These are phyloP conservation scores for Acephala macrosclerotiorum DNA, from an alignment of 2,329 filamentous ascomycete species.

Conservation along the genomic window DNA sequence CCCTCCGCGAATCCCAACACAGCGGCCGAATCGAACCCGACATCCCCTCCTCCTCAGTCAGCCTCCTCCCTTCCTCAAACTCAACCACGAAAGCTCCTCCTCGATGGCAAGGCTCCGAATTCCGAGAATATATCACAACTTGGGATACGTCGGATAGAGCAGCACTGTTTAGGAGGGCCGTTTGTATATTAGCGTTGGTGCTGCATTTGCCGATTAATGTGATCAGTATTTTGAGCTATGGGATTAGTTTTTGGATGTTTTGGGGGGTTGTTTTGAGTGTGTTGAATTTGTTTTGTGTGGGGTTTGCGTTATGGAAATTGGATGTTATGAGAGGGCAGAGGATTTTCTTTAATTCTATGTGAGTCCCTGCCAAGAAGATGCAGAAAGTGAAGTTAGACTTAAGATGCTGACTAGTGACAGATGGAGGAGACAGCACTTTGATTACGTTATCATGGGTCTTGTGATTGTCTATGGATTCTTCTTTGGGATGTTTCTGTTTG, in stretches of 20 bases:
- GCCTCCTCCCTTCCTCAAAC: neutral
- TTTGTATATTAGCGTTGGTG: slow-evolving; percentile 18
- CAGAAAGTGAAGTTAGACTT: neutral
- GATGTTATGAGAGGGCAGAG: slow-evolving; percentile 27
- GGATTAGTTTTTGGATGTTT: slow-evolving; percentile 17
- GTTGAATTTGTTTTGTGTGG: slow-evolving; percentile 23
- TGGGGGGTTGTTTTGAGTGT: slow-evolving; percentile 18
- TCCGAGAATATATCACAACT: slow-evolving; percentile 16
- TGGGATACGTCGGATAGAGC: slow-evolving; percentile 12
- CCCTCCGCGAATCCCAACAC: slow-evolving; percentile 16
- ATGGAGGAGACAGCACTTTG: slow-evolving; percentile 20
- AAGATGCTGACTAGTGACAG: neutral
- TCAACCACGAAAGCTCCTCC: neutral
- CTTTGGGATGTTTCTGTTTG: slow-evolving; percentile 7
- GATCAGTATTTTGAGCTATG: slow-evolving; percentile 23
- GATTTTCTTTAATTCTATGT: slow-evolving; percentile 18
- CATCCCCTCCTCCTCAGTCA: slow-evolving; percentile 10
- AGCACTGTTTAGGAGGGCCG: slow-evolving; percentile 4
- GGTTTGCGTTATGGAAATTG: slow-evolving; percentile 20
- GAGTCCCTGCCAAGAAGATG: neutral
- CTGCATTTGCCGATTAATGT: slow-evolving; percentile 27
- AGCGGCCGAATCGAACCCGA: slow-evolving; percentile 23
- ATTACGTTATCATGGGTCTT: slow-evolving; percentile 22
- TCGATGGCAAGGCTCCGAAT: slow-evolving; percentile 8
- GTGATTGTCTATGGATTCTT: slow-evolving; percentile 15